Conservation (phyloP, 2,329 filamentous ascomycete species). For the Hawksworthiomyces lignivorus region DNA sequence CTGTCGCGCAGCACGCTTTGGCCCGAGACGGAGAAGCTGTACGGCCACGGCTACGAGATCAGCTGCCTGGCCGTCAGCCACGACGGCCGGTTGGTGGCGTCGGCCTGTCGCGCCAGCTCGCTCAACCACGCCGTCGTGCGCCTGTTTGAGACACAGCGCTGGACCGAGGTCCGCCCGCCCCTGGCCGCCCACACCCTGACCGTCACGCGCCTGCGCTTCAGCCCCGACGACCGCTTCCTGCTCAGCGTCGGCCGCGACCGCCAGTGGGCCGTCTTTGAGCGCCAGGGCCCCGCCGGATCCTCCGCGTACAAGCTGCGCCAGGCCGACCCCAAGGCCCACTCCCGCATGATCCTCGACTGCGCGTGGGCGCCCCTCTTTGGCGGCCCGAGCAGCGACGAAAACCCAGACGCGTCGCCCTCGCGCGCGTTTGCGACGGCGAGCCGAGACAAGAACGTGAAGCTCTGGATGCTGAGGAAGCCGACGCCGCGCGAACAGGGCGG, state of each 20-base stretch:
- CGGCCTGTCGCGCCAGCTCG: constrained; percentile 86
- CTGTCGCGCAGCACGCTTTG: constrained; percentile 85
- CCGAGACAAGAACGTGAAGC: constrained; percentile 74
- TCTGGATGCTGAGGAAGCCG: constrained; percentile 43
- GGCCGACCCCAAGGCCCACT: constrained; percentile 75
- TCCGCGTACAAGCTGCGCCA: constrained; percentile 49
- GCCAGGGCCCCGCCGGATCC: constrained; percentile 27
- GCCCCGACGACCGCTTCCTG: constrained; percentile 55
- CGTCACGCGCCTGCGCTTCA: constrained; percentile 75
- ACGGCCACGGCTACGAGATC: constrained; percentile 96
- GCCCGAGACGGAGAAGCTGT: constrained; percentile 94
- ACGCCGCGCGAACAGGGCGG: too few relatives aligned
- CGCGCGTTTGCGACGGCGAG: constrained; percentile 76
- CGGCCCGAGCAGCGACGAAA: constrained; percentile 19
- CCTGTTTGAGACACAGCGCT: constrained; percentile 76
- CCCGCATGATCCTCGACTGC: constrained; percentile 84
- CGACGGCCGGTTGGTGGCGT: constrained; percentile 71
- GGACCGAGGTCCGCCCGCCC: constrained; percentile 80
- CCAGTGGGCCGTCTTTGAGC: constrained; percentile 78
- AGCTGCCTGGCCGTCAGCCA: constrained; percentile 74
- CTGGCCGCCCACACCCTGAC: constrained; percentile 82
- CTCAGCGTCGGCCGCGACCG: constrained; percentile 87
- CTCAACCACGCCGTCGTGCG: constrained; percentile 91
- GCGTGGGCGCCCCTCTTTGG: constrained; percentile 62
- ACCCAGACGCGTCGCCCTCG: too few relatives aligned